Evolutionary conservation across 805 yeast genomes (phyloP).

Genomic region (Teunomyces barrocoloradensis): DNA sequence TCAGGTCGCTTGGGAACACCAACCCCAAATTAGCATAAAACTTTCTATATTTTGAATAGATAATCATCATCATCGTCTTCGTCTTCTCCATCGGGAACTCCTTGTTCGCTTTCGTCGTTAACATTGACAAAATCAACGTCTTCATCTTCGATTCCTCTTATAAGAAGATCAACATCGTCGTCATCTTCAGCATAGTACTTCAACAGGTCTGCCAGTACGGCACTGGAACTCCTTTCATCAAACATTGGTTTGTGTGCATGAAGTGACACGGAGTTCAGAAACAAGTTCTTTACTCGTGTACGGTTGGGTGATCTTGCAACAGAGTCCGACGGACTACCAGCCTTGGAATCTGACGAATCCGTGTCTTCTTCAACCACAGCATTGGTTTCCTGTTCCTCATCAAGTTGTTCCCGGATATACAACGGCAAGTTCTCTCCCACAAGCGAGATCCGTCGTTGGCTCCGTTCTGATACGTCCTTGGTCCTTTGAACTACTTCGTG

Average conservation of each 20-base stretch:
- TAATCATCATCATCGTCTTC: slow-evolving; percentile 29
- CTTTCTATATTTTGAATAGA: slow-evolving; percentile 22
- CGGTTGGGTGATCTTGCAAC: slow-evolving; percentile 10
- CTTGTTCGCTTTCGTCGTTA: slow-evolving; percentile 18
- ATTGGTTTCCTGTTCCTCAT: slow-evolving; percentile 4
- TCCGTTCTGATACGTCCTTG: not conserved
- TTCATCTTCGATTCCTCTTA: slow-evolving; percentile 21
- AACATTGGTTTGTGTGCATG: slow-evolving; percentile 19
- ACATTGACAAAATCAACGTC: slow-evolving; percentile 29
- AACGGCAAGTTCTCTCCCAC: slow-evolving; percentile 37
- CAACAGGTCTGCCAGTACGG: slow-evolving; percentile 41
- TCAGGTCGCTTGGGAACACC: not conserved
- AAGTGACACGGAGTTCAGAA: slow-evolving; percentile 36
- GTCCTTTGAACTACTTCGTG: too few species aligned
- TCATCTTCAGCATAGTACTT: slow-evolving; percentile 24
- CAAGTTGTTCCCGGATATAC: slow-evolving; percentile 30
- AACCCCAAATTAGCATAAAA: not conserved
- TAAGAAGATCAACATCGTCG: slow-evolving; percentile 14
- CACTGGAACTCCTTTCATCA: slow-evolving; percentile 8
- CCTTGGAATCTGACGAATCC: not conserved
- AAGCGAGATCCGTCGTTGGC: slow-evolving; percentile 27
- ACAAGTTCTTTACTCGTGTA: slow-evolving; percentile 30
- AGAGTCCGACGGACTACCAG: not conserved
- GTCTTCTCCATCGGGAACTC: slow-evolving; percentile 8
- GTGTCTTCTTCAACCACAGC: not conserved